Evolutionary conservation across 148 eudicot genomes (phyloP).

Genomic region (Rhododendron williamsianum): DNA sequence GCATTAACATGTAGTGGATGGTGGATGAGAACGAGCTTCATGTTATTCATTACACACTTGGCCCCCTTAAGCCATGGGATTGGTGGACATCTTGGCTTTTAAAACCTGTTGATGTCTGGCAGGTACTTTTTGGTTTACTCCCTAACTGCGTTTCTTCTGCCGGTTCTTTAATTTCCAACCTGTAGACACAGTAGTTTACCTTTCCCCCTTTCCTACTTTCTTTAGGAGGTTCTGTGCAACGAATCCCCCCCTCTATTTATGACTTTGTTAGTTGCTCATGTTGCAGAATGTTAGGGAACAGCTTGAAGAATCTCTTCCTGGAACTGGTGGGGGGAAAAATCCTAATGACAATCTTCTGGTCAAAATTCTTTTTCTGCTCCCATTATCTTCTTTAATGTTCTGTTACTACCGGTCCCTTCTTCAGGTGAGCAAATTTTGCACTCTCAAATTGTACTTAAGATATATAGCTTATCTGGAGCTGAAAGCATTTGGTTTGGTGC

Average conservation of each 20-base stretch:
- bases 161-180: background rate
- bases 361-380: constrained; percentile 67
- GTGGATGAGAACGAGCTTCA: constrained; percentile 86
- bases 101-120: constrained; percentile 98
- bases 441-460: background rate
- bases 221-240: background rate
- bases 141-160: background rate
- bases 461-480: constrained; percentile 14
- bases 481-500: constrained; percentile 24
- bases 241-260: background rate
- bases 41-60: constrained; percentile 95
- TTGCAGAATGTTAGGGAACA: constrained; percentile 70
- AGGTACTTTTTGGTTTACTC: constrained; percentile 41
- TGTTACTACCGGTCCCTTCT: constrained; percentile 56
- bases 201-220: constrained; percentile 5
- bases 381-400: constrained; percentile 47
- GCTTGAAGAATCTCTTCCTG: constrained; percentile 78
- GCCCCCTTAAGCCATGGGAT: constrained; percentile 99
- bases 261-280: constrained; percentile 14
- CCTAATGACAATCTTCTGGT: constrained; percentile 58
- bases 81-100: constrained; percentile 99
- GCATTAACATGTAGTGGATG: constrained; percentile 77
- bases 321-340: constrained; percentile 80
- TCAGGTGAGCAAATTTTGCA: constrained; percentile 48
- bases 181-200: background rate